Evolutionary conservation across 768 basidiomycete species (phyloP), one percentile per base, ranked within the genome.

Genomic region (Imleria badia): DNA sequence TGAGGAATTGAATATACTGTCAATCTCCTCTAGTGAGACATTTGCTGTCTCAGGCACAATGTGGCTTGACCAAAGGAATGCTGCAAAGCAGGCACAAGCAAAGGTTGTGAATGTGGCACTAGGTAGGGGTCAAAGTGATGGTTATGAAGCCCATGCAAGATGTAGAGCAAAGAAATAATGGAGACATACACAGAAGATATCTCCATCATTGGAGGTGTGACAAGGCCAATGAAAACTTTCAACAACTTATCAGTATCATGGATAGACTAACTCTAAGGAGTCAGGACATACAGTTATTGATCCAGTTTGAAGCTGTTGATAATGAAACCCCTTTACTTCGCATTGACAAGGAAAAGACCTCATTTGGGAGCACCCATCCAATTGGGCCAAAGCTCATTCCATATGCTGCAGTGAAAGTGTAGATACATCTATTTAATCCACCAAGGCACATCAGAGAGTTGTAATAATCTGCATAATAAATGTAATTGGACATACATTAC

Each of bases 271-370:
- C 3, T 51, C 17, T 31, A 15, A 12, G 36, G 17, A 15, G 38
- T 34, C 0, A 20, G 50, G 14, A 69, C 78, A 2, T 46, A 86
- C 86, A 93, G 54, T 93, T 93, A 63, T 92, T 92, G 23, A 81
- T 61, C 91, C 91, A 93, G 60, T 89, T 90, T n/a, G 87, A 89
- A 3, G 89, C 87, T 2, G 91, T 93, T 19, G 89, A 85, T 20
- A 95, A 63, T 22, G 91, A 83, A 6, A 94, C 91, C 45, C 93
- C 93, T 65, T 85, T 86, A 60, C 88, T 86, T 57, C 91, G 78
- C 72, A 89, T 78, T 3, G 88, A 86, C 1, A 89, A 73, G 2
- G 92, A 83, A 64, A 93, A 92, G 3, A 94, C 84, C 70, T 94
- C 91, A 58, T 82, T 85, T 0, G 91, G 88, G 9, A 94, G 79